Evolutionary conservation across 176 grass and related monocot species (phyloP), one percentile per base, ranked within the genome.

Genomic region (Eleusine indica): DNA sequence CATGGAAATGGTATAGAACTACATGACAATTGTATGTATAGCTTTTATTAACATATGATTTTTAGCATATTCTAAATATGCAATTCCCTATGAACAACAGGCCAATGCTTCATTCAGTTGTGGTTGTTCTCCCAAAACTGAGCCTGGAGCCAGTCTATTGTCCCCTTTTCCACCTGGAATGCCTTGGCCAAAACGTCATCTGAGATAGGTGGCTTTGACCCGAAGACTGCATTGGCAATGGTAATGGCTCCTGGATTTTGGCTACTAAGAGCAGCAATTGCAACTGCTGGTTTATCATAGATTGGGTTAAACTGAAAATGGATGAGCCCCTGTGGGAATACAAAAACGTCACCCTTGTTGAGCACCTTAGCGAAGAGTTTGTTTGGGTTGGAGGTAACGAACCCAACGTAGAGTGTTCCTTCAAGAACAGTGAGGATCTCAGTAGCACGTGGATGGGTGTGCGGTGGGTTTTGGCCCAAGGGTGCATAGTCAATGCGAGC

Each of bases 331-430:
- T 71, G 13, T 0, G 79, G 87, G 12, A 83, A 80, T 30, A 88
- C 84, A 41, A 90, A 90, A 13, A 90, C 84, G 2, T 87, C 83
- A 4, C 79, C 73, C 62, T 89, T 89, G 41, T 86, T 86, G 15
- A 89, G 82, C 3, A 70, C 57, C 74, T 80, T 89, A 0, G 68
- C n/a, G 8, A 81, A 77, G 1, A 84, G 67, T 7, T 84, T 84
- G 83, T 76, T 53, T 28, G 54, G 16, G 53, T 75, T 82, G 3
- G 86, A 84, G 0, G 86, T 88, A 44, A 88, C 63, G 52, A 88
- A 88, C 0, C 86, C 81, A 5, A 88, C 86, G 0, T 88, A 84
- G 11, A 88, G 74, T 2, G 86, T 84, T 0, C 86, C 86, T 39
- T 88, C 72, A 0, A 88, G 41, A 1, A 88, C 81, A 0, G 80